Percentiles rank a stretch among this genome's conserved stretches.
These are phyloP conservation scores for Elsinoe australis DNA, from an alignment of 2,329 filamentous ascomycete species.

Conservation along the genomic window DNA sequence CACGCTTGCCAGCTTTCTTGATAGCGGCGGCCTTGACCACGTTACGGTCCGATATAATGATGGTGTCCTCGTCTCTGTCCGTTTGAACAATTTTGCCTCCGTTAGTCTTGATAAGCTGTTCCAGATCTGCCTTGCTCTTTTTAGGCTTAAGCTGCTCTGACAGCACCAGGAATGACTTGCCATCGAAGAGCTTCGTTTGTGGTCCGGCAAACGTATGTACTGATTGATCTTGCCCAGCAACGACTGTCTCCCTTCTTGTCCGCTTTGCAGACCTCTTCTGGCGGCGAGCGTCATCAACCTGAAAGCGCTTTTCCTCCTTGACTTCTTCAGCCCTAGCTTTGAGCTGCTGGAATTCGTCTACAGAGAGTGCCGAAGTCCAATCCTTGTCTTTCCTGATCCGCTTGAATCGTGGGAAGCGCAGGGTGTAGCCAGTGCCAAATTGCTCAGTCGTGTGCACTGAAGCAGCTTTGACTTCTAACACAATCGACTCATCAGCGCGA, in stretches of 20 bases:
- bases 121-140: conserved; percentile 69
- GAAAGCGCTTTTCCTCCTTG: conserved; percentile 63
- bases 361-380: conserved; percentile 72
- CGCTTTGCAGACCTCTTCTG: conserved; percentile 51
- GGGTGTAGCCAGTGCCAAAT: conserved; percentile 67
- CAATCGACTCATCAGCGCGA: conserved; percentile 75
- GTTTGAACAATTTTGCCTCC: conserved; percentile 74
- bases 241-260: conserved; percentile 60
- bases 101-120: conserved; percentile 72
- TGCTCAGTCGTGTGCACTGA: conserved; percentile 66
- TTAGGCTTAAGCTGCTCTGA: conserved; percentile 68
- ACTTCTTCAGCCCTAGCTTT: conserved; percentile 63
- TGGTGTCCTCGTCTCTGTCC: conserved; percentile 54
- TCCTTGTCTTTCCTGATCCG: conserved; percentile 70
- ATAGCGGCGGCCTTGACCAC: conserved; percentile 76
- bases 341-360: conserved; percentile 68
- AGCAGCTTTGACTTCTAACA: conserved; percentile 82
- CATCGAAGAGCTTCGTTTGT: conserved; percentile 61
- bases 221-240: conserved; percentile 60
- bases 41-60: conserved; percentile 72
- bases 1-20: conserved; percentile 60
- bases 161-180: conserved; percentile 71
- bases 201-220: conserved; percentile 49
- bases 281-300: conserved; percentile 59
- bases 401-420: conserved; percentile 89